A percentile compares a stretch with the other conserved stretches of the same genome.
Evolutionary conservation across 129 eudicot genomes (phyloP).

Genomic region (Sambucus nigra): DNA sequence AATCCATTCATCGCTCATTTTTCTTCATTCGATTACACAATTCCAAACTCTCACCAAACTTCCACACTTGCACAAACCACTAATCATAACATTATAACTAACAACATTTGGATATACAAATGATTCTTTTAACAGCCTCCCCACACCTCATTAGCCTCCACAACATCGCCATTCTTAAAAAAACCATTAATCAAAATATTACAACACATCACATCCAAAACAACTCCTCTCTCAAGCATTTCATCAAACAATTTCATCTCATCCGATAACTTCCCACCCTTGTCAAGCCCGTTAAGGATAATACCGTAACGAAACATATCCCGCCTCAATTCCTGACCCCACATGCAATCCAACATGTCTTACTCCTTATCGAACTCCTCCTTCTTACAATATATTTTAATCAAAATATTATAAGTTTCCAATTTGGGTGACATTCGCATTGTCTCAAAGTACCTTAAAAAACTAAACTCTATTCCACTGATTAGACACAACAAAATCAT

Average conservation of each 20-base stretch:
- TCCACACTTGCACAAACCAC: constrained; percentile 67
- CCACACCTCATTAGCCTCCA: constrained; percentile 43
- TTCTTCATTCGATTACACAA: constrained; percentile 58
- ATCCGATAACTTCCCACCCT: constrained; percentile 34
- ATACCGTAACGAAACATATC: constrained; percentile 53
- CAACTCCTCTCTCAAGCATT: constrained; percentile 56
- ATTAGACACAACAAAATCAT: constrained; percentile 39
- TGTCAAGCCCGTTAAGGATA: constrained; percentile 53
- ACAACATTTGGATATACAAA: constrained; percentile 61
- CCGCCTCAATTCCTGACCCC: constrained; percentile 30
- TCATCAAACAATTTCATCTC: constrained; percentile 70
- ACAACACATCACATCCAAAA: constrained; percentile 70
- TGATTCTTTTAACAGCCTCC: constrained; percentile 41
- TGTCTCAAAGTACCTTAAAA: constrained; percentile 39
- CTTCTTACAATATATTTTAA: constrained; percentile 51
- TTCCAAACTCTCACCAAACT: constrained; percentile 39
- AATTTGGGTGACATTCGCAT: constrained; percentile 60
- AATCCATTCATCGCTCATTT: constrained; percentile 49
- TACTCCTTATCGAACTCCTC: constrained; percentile 29
- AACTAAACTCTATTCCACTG: constrained; percentile 41
- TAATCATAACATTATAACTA: constrained; percentile 63
- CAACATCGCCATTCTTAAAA: constrained; percentile 34
- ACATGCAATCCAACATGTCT: constrained; percentile 34
- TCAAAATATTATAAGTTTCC: constrained; percentile 57
- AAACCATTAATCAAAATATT: constrained; percentile 74